Evolutionary conservation across 805 yeast species (phyloP), one percentile per base, ranked within the genome.

Genomic region (Wickerhamiella musiphila): DNA sequence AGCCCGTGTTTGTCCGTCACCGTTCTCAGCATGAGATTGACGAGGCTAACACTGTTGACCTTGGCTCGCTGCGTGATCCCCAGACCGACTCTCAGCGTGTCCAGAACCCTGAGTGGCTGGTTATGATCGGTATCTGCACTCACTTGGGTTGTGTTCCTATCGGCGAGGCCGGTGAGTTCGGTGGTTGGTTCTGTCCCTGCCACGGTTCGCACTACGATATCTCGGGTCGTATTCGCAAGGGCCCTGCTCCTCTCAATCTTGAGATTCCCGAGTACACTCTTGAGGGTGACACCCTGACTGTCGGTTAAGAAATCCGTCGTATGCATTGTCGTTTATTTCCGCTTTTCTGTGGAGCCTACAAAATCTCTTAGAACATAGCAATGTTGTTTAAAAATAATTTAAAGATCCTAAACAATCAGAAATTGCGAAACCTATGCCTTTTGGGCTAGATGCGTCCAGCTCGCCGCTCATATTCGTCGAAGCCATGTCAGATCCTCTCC

Each of bases 121-220:
- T 90, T 59, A 90, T 90, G 99, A 62, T 90, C 65, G 99, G 99
- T 66, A 86, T 90, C 60, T 90, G 99, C 70, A 90, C 99, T 47
- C 99, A 90, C 61, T 75, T 90, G 69, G 99, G 99, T 61, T 90
- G 99, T 77, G 99, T 90, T 41, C 99, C 99, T 48, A 90, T 90
- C 54, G 99, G 99, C 58, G 96, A 90, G 67, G 76, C 95, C 46
- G 99, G 99, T 65, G 99, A 90, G 63, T 90, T 71, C 51, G 96
- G 95, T 59, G 99, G 99, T 59, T 90, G 99, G 99, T 90, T 90
- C 86, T 90, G 98, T 65, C 98, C 99, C 46, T 90, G 98, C 69
- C 99, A 92, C 70, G 99, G 98, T 72, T 86, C 96, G 56, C 98
- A 92, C 63, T 90, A 90, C 65, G 98, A 90, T 66, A 92, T 92